A percentile compares a stretch with the other conserved stretches of the same genome.
Evolutionary conservation across 225 moss, liverwort and hornwort species (phyloP).

Genomic region (Thuidium tamariscinum): DNA sequence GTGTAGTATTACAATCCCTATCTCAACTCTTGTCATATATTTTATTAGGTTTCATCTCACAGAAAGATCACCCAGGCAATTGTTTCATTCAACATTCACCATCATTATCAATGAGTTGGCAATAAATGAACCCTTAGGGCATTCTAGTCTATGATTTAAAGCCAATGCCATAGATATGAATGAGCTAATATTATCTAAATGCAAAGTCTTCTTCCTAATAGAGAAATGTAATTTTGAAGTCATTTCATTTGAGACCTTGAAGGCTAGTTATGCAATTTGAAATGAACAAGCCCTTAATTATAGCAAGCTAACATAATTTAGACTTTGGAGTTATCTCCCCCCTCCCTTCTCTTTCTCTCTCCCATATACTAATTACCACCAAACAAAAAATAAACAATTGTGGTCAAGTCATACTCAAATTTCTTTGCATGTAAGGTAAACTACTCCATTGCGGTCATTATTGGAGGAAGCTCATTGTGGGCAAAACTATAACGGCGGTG

Average conservation of each 20-base stretch:
- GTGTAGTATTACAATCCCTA: too few relatives aligned
- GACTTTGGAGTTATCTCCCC: not conserved
- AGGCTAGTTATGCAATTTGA: too few relatives aligned
- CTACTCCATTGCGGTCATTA: too few relatives aligned
- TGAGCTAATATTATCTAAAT: not conserved
- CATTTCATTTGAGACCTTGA: not conserved
- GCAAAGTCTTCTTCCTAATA: not conserved
- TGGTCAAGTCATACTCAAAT: not conserved
- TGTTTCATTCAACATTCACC: not conserved
- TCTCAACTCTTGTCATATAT: not conserved
- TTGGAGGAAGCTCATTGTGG: too few relatives aligned
- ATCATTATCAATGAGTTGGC: accelerated
- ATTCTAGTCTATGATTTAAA: not conserved
- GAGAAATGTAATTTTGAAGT: not conserved
- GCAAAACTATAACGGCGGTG: too few relatives aligned
- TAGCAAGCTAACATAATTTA: too few relatives aligned
- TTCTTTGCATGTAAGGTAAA: not conserved
- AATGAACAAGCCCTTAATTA: too few relatives aligned
- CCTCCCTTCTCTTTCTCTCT: too few relatives aligned
- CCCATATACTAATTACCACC: not conserved
- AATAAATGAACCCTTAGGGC: not conserved
- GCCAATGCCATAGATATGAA: not conserved
- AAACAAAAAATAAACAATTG: not conserved
- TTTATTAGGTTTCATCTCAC: accelerated
- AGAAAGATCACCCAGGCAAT: not conserved